A percentile compares a stretch with the other conserved stretches of the same genome.
Evolutionary conservation across 1,139 yeast genomes (phyloP).

Genomic region (Taphrina populina): DNA sequence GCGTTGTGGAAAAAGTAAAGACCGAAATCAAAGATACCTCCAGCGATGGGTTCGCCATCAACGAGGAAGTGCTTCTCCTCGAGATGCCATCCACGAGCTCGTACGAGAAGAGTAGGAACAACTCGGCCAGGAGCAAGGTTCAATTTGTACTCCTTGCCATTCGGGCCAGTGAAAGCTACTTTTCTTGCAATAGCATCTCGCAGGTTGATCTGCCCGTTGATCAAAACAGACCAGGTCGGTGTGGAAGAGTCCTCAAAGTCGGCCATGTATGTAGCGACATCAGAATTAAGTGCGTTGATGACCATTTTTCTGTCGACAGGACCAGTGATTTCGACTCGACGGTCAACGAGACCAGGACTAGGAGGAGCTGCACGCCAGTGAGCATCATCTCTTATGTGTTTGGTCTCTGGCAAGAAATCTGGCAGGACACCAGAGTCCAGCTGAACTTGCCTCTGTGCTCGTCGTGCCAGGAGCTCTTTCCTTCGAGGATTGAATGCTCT

Average conservation of each 20-base stretch:
- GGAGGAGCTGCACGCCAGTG: constrained; percentile 78
- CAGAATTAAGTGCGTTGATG: constrained; percentile 66
- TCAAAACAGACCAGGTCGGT: constrained; percentile 90
- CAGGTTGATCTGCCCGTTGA: constrained; percentile 85
- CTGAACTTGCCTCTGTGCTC: constrained; percentile 59
- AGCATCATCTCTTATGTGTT: constrained; percentile 66
- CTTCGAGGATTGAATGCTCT: constrained; percentile 66
- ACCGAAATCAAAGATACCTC: constrained; percentile 75
- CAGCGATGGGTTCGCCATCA: constrained; percentile 74
- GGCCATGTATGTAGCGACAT: constrained; percentile 71
- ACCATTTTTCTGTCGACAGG: constrained; percentile 73
- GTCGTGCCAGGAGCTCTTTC: constrained; percentile 58
- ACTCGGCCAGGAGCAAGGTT: constrained; percentile 50
- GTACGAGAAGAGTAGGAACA: constrained; percentile 72
- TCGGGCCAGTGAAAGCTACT: constrained; percentile 57
- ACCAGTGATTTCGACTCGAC: constrained; percentile 81
- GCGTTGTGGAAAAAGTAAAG: constrained; percentile 75
- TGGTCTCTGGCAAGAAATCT: constrained; percentile 70
- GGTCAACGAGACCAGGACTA: constrained; percentile 72
- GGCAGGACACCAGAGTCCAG: constrained; percentile 71
- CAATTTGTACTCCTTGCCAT: constrained; percentile 60
- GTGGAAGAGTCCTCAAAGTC: constrained; percentile 73
- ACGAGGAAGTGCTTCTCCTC: constrained; percentile 68
- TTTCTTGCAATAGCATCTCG: constrained; percentile 62
- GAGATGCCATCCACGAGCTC: constrained; percentile 88